phyloP scores from a whole-genome alignment of 1,284 basidiomycete genomes.

The Rhizoctonia solani region DNA sequence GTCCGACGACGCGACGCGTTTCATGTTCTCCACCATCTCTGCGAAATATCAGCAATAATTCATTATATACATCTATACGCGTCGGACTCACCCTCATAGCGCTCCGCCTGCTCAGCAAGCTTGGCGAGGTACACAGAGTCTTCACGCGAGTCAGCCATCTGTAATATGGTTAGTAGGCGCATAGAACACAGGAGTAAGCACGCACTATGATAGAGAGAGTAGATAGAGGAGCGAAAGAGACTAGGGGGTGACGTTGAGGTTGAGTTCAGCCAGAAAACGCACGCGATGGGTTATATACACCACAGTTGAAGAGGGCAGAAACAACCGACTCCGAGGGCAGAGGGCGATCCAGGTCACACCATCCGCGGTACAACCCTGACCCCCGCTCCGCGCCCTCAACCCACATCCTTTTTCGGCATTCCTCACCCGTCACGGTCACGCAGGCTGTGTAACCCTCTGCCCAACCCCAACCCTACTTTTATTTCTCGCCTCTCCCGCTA shows the following conservation, averaged over 20 bases:
- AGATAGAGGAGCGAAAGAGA: not conserved
- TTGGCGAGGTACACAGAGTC: slow-evolving; percentile 99
- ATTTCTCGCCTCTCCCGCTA: not conserved
- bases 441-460: slow-evolving; percentile 33
- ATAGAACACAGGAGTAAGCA: not conserved
- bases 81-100: slow-evolving; percentile 82
- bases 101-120: slow-evolving; percentile 98
- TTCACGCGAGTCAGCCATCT: slow-evolving; percentile 88
- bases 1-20: slow-evolving; percentile 94
- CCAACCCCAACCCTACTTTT: slow-evolving; percentile 11
- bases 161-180: not conserved
- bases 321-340: slow-evolving; percentile 28
- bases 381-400: slow-evolving; percentile 30
- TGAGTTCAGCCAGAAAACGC: slow-evolving; percentile 1
- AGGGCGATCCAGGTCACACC: slow-evolving; percentile 7
- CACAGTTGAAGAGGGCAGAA: slow-evolving; percentile 18
- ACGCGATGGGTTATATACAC: slow-evolving; percentile 32
- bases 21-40: slow-evolving; percentile 99
- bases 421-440: not conserved
- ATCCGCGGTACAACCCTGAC: not conserved
- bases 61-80: no score
- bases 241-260: slow-evolving; percentile 21
- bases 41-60: no score
- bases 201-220: slow-evolving; percentile 14
- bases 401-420: slow-evolving; percentile 7